A percentile compares a stretch with the other conserved stretches of the same genome.
Conservation (phyloP, 2,329 filamentous ascomycete genomes). For the Thielaviopsis euricoi region DNA sequence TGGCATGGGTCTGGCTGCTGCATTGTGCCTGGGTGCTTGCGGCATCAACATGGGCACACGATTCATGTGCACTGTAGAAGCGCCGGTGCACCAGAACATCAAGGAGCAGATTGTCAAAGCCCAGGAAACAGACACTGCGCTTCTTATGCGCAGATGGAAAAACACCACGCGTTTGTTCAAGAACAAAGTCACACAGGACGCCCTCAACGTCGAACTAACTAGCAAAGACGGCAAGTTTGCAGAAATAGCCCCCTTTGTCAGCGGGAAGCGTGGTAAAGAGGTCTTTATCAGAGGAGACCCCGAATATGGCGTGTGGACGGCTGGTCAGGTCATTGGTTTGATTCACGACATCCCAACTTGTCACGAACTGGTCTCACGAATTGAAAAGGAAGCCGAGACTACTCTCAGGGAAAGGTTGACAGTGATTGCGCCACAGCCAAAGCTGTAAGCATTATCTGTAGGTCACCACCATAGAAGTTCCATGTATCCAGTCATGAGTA, state of each 20-base stretch:
- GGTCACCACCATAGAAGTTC: too few relatives aligned
- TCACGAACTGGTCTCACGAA: conserved; percentile 48
- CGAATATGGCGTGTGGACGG: conserved; percentile 90
- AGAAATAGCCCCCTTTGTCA: conserved; percentile 75
- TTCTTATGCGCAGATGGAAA: conserved; percentile 78
- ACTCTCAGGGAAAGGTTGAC: conserved; percentile 42
- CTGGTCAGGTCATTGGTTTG: conserved; percentile 82
- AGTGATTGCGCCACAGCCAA: conserved; percentile 39
- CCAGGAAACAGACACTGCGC: conserved; percentile 76
- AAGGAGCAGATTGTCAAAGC: conserved; percentile 84
- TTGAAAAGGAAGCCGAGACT: conserved; percentile 60
- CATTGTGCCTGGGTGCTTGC: conserved; percentile 73
- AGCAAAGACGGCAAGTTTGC: conserved; percentile 75
- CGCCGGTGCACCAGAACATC: conserved; percentile 83
- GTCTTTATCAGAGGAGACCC: conserved; percentile 87
- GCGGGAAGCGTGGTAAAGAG: conserved; percentile 75
- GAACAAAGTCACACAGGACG: conserved; percentile 74
- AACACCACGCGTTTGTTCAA: conserved; percentile 81
- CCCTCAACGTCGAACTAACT: conserved; percentile 67
- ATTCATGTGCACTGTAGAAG: conserved; percentile 92
- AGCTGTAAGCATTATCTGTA: conserved; percentile 29
- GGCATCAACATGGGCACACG: conserved; percentile 98
- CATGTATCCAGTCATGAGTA: too few relatives aligned
- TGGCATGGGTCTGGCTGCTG: conserved; percentile 81
- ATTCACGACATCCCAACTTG: conserved; percentile 75